Evolutionary conservation across 2,329 filamentous ascomycete species (phyloP), one percentile per base, ranked within the genome.

Genomic region (Fusarium sp.): DNA sequence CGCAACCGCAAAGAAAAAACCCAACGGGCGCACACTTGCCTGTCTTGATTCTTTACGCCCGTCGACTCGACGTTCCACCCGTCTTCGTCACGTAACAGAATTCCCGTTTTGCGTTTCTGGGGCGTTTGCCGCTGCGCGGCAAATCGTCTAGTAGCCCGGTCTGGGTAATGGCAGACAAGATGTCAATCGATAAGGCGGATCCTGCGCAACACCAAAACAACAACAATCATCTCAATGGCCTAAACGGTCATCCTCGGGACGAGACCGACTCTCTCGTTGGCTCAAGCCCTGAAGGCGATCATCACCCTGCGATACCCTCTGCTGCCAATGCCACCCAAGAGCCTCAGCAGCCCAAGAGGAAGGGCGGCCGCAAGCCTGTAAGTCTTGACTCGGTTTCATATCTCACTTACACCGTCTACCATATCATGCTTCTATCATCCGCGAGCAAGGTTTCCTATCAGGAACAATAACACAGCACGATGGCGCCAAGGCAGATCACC

Each of bases 321-420:
- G 76, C 76, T 55, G 75, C 76, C 71, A 78, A 76, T 70, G 75
- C 75, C 62, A 77, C 76, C 68, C 86, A 86, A 72, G 87, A 89
- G 76, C 81, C 80, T 73, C 87, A 88, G 78, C 88, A 89, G 69
- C 94, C 95, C 79, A 99, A 99, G 87, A 90, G 96, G 78, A 99
- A 99, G 86, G 96, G 96, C 78, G 96, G 96, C 68, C 91, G 96
- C 78, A 99, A 98, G 85, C 96, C 96, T 78, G 96, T 98, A 90
- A 81, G 87, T 69, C 32, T 97, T 50, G 40, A 59, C 55, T 55
- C 54, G 43, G 40, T 59, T 52, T 44, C 53, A 58, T 24, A 53
- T 52, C 47, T 50, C 27, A 55, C 53, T 46, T 61, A 25, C 47
- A 59, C 40, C 29, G 43, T 20, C 27, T 51, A n/a, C 53, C 44